Evolutionary conservation across 805 yeast species (phyloP).

Genomic region (Phaffomyces thermotolerans): DNA sequence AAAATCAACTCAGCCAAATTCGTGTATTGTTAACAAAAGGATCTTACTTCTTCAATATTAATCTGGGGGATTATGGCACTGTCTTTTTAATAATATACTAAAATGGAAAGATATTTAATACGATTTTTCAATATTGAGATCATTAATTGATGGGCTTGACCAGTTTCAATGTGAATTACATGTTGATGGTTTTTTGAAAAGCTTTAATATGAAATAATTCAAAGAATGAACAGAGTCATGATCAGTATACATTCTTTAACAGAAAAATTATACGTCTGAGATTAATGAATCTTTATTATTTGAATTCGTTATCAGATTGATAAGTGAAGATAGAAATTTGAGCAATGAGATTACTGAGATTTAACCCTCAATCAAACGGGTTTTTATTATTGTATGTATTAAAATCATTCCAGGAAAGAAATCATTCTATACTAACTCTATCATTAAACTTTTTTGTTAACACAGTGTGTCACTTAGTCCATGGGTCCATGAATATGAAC

Average conservation of each 20-base stretch:
- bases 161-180: slow-evolving; percentile 3
- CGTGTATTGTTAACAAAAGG: slow-evolving; percentile 18
- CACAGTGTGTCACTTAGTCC: slow-evolving; percentile 31
- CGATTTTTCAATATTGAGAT: not conserved
- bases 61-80: not conserved
- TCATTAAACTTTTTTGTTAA: not conserved
- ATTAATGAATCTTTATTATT: slow-evolving; percentile 1
- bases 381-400: slow-evolving; percentile 5
- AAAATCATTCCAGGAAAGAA: not conserved
- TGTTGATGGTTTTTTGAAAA: no score
- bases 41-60: not conserved
- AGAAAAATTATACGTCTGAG: slow-evolving; percentile 18
- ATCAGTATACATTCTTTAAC: slow-evolving; percentile 15
- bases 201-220: no score
- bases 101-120: not conserved
- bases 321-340: not conserved
- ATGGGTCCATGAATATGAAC: slow-evolving; percentile 64
- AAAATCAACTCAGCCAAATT: slow-evolving; percentile 14
- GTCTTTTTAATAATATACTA: not conserved
- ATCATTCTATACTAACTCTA: slow-evolving; percentile 1
- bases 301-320: not conserved
- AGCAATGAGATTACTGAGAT: not conserved
- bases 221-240: slow-evolving; percentile 10
- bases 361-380: slow-evolving; percentile 11
- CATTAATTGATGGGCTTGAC: slow-evolving; percentile 16